phyloP scores from a whole-genome alignment of 148 eudicot genomes.

The Spergularia marina region DNA sequence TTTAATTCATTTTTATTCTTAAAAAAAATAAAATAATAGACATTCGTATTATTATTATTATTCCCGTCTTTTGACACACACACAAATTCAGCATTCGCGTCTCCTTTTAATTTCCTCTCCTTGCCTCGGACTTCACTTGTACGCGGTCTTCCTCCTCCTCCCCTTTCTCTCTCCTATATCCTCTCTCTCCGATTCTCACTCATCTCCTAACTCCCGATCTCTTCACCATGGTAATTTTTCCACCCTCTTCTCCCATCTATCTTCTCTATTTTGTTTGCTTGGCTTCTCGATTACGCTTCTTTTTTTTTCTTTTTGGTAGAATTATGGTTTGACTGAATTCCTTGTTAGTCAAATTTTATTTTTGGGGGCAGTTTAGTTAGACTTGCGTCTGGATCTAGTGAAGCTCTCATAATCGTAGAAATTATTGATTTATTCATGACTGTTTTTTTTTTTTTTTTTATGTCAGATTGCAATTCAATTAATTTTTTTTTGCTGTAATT shows the following conservation, averaged over 20 bases:
- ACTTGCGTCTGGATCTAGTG: background rate
- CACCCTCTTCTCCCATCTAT: background rate
- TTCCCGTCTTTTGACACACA: background rate
- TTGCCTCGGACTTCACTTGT: constrained; percentile 18
- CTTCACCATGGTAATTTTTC: constrained; percentile 15
- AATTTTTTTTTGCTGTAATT: background rate
- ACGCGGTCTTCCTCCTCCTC: constrained; percentile 19
- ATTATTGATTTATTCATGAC: background rate
- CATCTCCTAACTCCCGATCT: background rate
- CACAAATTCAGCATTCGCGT: background rate
- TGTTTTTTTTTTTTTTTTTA: background rate
- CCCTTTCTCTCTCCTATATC: background rate
- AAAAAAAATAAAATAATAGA: too few species aligned
- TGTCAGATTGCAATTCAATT: background rate
- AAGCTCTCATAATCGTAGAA: background rate
- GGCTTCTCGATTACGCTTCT: background rate
- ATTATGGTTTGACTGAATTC: background rate
- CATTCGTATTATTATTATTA: background rate
- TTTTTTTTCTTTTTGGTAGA: background rate
- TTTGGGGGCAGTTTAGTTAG: background rate
- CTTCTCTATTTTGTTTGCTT: too few species aligned
- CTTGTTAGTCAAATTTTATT: background rate
- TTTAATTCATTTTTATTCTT: too few species aligned
- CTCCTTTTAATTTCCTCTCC: background rate
- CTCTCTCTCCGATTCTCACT: constrained; percentile 1